phyloP scores from a whole-genome alignment of 2,329 filamentous ascomycete species.

The Polytolypa hystricis region DNA sequence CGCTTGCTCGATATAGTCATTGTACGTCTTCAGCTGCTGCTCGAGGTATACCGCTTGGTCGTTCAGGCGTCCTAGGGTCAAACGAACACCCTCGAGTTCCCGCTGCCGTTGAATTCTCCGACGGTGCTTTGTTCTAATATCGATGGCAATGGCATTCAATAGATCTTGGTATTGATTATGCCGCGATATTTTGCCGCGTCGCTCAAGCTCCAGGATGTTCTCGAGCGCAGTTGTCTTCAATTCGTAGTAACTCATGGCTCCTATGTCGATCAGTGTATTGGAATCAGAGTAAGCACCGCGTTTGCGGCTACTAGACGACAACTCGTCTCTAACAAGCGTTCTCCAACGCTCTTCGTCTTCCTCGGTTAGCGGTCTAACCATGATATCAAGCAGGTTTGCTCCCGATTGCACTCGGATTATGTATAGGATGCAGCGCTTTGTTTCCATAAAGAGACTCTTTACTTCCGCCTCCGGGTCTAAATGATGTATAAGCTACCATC shows the following conservation, averaged over 20 bases:
- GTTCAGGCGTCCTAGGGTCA: constrained; percentile 37
- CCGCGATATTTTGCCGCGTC: constrained; percentile 70
- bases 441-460: constrained; percentile 94
- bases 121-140: constrained; percentile 94
- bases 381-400: constrained; percentile 82
- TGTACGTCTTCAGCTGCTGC: constrained; percentile 91
- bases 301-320: constrained; percentile 54
- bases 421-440: constrained; percentile 91
- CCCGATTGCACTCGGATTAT: constrained; percentile 95
- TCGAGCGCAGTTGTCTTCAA: constrained; percentile 88
- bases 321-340: constrained; percentile 68
- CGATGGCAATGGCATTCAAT: constrained; percentile 91
- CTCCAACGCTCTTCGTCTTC: constrained; percentile 91
- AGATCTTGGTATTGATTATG: constrained; percentile 94
- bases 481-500: neutral
- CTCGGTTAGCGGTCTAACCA: constrained; percentile 74
- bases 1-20: constrained; percentile 97
- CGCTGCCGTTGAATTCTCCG: constrained; percentile 82
- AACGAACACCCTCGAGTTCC: constrained; percentile 58
- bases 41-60: constrained; percentile 79
- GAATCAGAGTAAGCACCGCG: constrained; percentile 82
- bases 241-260: constrained; percentile 78
- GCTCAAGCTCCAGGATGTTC: constrained; percentile 83
- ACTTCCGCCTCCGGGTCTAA: constrained; percentile 78
- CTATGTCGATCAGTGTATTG: constrained; percentile 76